A percentile compares a stretch with the other conserved stretches of the same genome.
Evolutionary conservation across 139 green algal species (phyloP).

Genomic region (Coccomyxa sp.): DNA sequence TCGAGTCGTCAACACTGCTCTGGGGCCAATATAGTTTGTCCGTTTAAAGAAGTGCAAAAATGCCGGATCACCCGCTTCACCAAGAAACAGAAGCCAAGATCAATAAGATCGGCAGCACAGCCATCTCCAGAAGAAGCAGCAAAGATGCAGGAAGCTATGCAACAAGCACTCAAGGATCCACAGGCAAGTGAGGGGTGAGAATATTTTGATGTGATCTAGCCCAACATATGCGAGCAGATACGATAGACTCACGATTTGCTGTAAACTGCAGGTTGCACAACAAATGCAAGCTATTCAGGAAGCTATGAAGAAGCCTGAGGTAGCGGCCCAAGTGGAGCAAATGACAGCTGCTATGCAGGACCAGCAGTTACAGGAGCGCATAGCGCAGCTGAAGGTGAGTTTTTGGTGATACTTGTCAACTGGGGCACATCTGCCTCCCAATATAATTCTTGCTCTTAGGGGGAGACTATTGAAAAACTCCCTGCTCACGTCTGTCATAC

Average conservation of each 20-base stretch:
- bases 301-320: conserved; percentile 49
- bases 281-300: conserved; percentile 65
- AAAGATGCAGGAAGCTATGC: conserved; percentile 26
- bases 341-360: conserved; percentile 39
- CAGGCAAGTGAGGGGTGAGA: not conserved
- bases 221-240: not conserved
- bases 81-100: too few relatives aligned
- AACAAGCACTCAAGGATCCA: conserved; percentile 16
- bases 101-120: not conserved
- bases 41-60: too few relatives aligned
- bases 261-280: conserved; percentile 20
- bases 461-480: too few relatives aligned
- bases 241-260: not conserved
- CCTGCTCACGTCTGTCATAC: not conserved
- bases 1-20: too few relatives aligned
- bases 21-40: too few relatives aligned
- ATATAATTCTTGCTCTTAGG: too few relatives aligned
- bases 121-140: conserved; percentile 1
- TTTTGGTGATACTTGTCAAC: not conserved
- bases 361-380: conserved; percentile 18
- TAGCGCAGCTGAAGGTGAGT: conserved; percentile 24
- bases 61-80: too few relatives aligned
- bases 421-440: too few relatives aligned
- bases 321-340: conserved; percentile 58
- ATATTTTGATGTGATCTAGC: not conserved